A percentile compares a stretch with the other conserved stretches of the same genome.
phyloP scores from a whole-genome alignment of 2,329 filamentous ascomycete genomes.

The Tothia fuscella region DNA sequence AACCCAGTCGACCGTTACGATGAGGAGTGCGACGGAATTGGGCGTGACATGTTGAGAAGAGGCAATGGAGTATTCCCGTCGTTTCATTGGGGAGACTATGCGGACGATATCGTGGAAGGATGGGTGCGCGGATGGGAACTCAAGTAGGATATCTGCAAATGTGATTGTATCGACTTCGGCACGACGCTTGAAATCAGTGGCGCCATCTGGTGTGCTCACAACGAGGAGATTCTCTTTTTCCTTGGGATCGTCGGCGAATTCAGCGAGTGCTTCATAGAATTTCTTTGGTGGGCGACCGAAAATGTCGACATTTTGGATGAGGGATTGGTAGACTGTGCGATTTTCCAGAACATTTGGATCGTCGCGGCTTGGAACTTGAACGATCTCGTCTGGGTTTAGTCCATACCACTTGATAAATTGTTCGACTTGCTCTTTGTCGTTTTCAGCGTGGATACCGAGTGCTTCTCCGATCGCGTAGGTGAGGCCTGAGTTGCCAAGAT shows the following conservation, averaged over 20 bases:
- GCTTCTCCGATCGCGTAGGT: conserved; percentile 97
- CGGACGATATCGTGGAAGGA: conserved; percentile 77
- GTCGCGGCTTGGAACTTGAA: conserved; percentile 84
- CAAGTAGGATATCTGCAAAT: conserved; percentile 78
- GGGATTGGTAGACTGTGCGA: conserved; percentile 82
- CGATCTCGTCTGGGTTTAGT: conserved; percentile 67
- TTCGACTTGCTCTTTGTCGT: conserved; percentile 65
- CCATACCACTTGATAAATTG: conserved; percentile 87
- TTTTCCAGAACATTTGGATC: conserved; percentile 63
- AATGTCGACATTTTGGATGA: conserved; percentile 89
- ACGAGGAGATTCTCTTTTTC: conserved; percentile 72
- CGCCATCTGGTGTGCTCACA: conserved; percentile 67
- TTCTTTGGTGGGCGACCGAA: conserved; percentile 94
- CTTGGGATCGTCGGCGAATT: conserved; percentile 69
- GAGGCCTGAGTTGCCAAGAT: conserved; percentile 79
- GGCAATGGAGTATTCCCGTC: conserved; percentile 96
- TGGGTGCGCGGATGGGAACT: conserved; percentile 83
- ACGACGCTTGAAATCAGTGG: conserved; percentile 82
- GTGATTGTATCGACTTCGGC: conserved; percentile 84
- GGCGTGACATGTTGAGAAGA: conserved; percentile 93
- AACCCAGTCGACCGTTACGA: conserved; percentile 94
- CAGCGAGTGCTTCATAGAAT: conserved; percentile 87
- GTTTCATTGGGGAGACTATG: conserved; percentile 85
- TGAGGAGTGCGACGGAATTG: conserved; percentile 82
- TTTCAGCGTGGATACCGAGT: conserved; percentile 90